phyloP scores from a whole-genome alignment of 192 early-diverging fungal species.

The Backusella morwellensis region DNA sequence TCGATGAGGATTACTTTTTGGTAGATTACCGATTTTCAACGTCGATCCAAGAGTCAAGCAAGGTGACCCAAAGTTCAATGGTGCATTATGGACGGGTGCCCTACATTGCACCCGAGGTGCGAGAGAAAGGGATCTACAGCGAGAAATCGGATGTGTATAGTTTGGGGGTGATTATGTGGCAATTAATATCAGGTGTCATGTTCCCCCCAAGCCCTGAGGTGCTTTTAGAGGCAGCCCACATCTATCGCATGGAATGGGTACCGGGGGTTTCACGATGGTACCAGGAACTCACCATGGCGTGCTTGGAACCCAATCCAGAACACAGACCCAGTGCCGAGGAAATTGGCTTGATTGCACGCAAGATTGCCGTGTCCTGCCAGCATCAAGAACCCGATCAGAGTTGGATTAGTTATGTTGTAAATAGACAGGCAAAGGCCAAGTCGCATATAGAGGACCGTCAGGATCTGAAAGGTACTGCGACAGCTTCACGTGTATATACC shows the following conservation, averaged over 20 bases:
- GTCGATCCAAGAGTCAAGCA: conserved; percentile 23
- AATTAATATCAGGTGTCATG: conserved; percentile 24
- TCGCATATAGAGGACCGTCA: not conserved
- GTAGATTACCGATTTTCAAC: conserved; percentile 34
- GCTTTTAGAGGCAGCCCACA: conserved; percentile 12
- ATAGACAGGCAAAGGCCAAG: not conserved
- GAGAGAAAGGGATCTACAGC: conserved; percentile 19
- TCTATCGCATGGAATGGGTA: conserved; percentile 29
- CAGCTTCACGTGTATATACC: not conserved
- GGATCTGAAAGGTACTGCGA: not conserved
- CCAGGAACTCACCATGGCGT: conserved; percentile 21
- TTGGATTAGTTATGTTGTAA: conserved; percentile 16
- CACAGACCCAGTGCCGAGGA: conserved; percentile 28
- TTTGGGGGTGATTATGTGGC: conserved; percentile 32
- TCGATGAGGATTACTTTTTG: conserved; percentile 25
- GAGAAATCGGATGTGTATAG: conserved; percentile 30
- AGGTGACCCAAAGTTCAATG: conserved; percentile 19
- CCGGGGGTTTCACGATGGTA: conserved; percentile 34
- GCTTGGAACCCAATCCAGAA: conserved; percentile 26
- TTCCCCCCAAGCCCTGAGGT: conserved; percentile 26
- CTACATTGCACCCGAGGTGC: conserved; percentile 31
- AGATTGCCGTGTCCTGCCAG: conserved; percentile 8
- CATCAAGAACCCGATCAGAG: not conserved
- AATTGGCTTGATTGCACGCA: conserved; percentile 19
- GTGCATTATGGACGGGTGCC: conserved; percentile 33